Evolutionary conservation across 1,139 yeast genomes (phyloP), one percentile per base, ranked within the genome.

Genomic region (Zygosaccharomyces pseudobailii): DNA sequence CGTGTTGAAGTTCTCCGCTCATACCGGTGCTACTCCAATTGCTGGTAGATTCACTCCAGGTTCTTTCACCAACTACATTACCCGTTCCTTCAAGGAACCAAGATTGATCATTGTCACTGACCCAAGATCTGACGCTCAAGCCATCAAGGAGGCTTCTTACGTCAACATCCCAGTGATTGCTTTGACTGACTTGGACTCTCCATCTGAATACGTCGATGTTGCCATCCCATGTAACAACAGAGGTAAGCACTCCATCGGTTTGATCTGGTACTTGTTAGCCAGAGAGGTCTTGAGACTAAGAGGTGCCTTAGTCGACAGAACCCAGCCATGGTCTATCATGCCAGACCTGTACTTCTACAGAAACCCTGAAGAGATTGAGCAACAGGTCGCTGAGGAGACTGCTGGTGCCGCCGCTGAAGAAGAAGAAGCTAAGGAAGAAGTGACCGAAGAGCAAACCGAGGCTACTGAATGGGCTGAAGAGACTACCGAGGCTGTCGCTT

Each of bases 11-110:
- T 94, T 86, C 72, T 97, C 98, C 74, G 88, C 96, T 70, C 98
- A 94, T 92, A 90, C 98, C 68, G 97, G 98, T 78, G 96, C 98
- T 66, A 90, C 97, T 68, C 94, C 98, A 75, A 90, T 94, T 79
- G 98, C 98, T 68, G 98, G 98, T 78, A 90, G 99, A 82, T 94
- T 94, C 89, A 94, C 98, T 69, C 99, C 99, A 78, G 99, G 99
- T 87, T 85, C 87, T 83, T 94, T 94, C 90, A 94, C 99, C 75
- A 94, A 94, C 83, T 94, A 94, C 83, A 92, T 90, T 83, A 94
- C 98, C 78, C 94, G 97, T 80, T 88, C 97, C 68, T 94, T 92
- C 96, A 92, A 90, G 82, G 99, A 94, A 82, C 99, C 99, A 84
- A 88, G 98, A 82, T 84, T 94, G 75, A 89, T 92, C 75, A 80